phyloP scores from a whole-genome alignment of 768 basidiomycete genomes.

The Collybia mongolica region DNA sequence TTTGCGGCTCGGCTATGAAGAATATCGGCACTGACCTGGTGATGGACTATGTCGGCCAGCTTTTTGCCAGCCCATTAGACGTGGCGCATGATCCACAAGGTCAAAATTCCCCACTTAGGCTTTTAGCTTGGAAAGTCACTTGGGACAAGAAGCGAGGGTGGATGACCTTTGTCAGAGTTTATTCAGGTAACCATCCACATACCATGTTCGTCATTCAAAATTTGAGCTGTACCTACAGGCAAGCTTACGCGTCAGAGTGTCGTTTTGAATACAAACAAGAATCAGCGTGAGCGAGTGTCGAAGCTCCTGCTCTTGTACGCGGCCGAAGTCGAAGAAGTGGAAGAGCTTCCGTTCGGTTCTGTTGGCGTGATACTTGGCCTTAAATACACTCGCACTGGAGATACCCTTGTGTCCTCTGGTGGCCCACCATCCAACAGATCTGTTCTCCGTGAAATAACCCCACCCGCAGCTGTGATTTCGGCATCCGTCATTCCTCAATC shows the following conservation, averaged over 20 bases:
- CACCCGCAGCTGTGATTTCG: conserved; percentile 85
- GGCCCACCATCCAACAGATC: conserved; percentile 34
- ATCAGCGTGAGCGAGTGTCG: conserved; percentile 69
- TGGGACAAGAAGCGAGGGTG: conserved; percentile 84
- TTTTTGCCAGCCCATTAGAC: conserved; percentile 78
- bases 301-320: conserved; percentile 82
- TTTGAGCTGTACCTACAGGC: conserved; percentile 38
- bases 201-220: conserved; percentile 1
- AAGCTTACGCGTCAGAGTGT: conserved; percentile 62
- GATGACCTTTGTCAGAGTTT: conserved; percentile 92
- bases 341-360: conserved; percentile 75
- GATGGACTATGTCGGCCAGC: conserved; percentile 79
- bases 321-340: conserved; percentile 72
- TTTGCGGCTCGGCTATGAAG: conserved; percentile 82
- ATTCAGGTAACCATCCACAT: conserved; percentile 58
- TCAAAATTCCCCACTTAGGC: conserved; percentile 49
- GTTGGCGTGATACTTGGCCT: conserved; percentile 85
- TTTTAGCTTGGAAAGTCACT: conserved; percentile 85
- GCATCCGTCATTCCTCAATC: conserved; percentile 80
- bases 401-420: conserved; percentile 68
- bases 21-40: conserved; percentile 80
- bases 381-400: conserved; percentile 83
- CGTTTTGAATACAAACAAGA: conserved; percentile 64
- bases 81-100: conserved; percentile 45
- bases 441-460: conserved; percentile 60